Base-by-base conservation (phyloP, 2,329 filamentous ascomycete genomes). In the Hypomyces perniciosus region DNA sequence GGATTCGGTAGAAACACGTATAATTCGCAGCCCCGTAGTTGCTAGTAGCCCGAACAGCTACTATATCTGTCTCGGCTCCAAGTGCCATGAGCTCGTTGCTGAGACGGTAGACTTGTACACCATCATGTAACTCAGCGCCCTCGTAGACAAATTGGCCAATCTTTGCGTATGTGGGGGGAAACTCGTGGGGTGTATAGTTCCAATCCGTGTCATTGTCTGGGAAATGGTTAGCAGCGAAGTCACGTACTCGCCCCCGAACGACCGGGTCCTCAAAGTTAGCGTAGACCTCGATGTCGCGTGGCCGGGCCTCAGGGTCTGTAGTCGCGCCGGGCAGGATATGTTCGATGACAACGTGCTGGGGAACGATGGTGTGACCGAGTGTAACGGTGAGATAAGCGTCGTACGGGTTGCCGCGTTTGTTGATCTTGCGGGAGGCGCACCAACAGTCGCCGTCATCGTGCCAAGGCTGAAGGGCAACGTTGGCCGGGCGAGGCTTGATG, bases 371-470 rank as follows among this genome's bases (percentile, higher is more conserved):
- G 33, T 76, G 67, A 33, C 77, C 73, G 13, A 85, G 75, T 38
- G 81, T 67, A 13, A 95, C 79, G 7, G 79, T 80, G 12, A 97
- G 71, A 48, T 82, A 79, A 2, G 83, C 81, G 35, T 82, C 80
- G 44, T 77, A 75, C 6, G 75, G 74, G 12, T 65, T 62, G 8
- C 68, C 67, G 12, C 70, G 68, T 10, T 65, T 65, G 44, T 75
- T 69, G 8, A 62, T 56, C 1, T 70, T 69, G 4, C 61, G 63
- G 0, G 73, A 76, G 4, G 85, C 83, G 66, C 92, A 97, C 87
- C 90, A 97, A 68, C 90, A 95, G 55, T 97, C 88, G 20, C 87
- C 88, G 33, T 85, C 78, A 44, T 95, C 88, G 8, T 83, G 73
- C 90, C 91, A 96, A 4, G 74, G 69, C 2, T 51, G 46, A 2